Evolutionary conservation across 768 basidiomycete genomes (phyloP), one percentile per base, ranked within the genome.

Genomic region (Hemileccinum rubropunctum): DNA sequence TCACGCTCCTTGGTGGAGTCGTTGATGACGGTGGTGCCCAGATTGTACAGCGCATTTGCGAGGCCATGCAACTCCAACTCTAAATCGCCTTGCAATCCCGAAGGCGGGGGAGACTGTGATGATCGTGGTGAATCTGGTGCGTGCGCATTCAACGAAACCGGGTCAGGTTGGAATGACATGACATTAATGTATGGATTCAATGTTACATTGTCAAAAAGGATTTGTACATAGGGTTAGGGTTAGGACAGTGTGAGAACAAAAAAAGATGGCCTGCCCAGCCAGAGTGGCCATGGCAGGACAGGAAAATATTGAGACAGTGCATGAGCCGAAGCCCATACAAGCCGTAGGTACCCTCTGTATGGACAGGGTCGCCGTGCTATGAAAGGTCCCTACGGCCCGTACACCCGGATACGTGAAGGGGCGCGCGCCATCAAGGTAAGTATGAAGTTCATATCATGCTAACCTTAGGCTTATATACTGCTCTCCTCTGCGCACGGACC

Each of bases 271-370:
- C 67, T 67, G 48, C 64, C 67, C 60, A 69, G 65, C 65, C 65
- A 67, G 75, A 77, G 76, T 69, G 76, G 76, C 76, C 74, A 61
- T 74, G 76, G 76, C 72, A 72, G 80, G 79, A 84, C 82, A 70
- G 83, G 82, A 76, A 86, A 86, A 86, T 85, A 85, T 85, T 84
- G 59, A 75, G 82, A 84, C 81, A 77, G 77, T 86, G 82, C 84
- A 83, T 83, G 79, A 76, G 75, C 83, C 81, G 73, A 78, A 79
- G 79, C 79, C 68, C 67, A 76, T 71, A 76, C 76, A 77, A 78
- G 71, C 70, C 69, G 59, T 48, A 49, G 35, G 59, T 47, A 61
- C 70, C 72, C 74, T 72, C 71, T 76, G 74, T 54, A n/a, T 52
- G 76, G 76, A 76, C 75, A 76, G 40, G 73, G 76, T 76, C 76